Evolutionary conservation across 2,329 filamentous ascomycete species (phyloP), one percentile per base, ranked within the genome.

Genomic region (Fusarium setosum): DNA sequence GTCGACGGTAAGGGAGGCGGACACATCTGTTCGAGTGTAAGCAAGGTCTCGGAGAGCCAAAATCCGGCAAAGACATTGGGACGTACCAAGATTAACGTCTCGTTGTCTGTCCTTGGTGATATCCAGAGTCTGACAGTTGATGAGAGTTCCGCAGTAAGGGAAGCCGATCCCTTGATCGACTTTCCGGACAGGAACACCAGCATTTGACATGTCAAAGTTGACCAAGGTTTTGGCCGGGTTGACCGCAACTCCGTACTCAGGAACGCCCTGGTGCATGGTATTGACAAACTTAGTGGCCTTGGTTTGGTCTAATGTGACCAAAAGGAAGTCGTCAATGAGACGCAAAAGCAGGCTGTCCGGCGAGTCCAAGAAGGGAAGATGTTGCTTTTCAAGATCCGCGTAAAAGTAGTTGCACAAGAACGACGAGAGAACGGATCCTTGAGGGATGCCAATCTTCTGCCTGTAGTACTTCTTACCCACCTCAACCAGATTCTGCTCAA

Each of bases 381-480:
- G 81, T 23, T 88, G 83, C 7, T 79, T 79, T 76, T 99, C 96
- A 2, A 98, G 86, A 63, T 96, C 89, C 6, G 92, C 94, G 74
- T 99, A 99, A 77, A 98, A 97, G 78, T 97, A 95, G 78, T 94
- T 98, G 82, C 96, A 98, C 6, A 99, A 83, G 37, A 94, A 83
- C 40, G 91, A 92, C 0, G 94, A 97, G 6, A 99, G 76, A 2
- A 97, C 86, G 0, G 94, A 97, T 8, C 96, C 96, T 76, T 99
- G 96, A 0, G 96, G 94, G 35, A 99, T 98, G 13, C 96, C 96
- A 20, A 86, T 82, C 75, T 90, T 95, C 75, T 99, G 96, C 21
- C 93, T 87, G 75, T 96, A 97, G 75, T 90, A 94, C 68, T 90
- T 92, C 79, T 94, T 95, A 45, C 94, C 94, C 35, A 98, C 90